Conservation (phyloP, 441 rosid species). For the Aquilaria agallochum region DNA sequence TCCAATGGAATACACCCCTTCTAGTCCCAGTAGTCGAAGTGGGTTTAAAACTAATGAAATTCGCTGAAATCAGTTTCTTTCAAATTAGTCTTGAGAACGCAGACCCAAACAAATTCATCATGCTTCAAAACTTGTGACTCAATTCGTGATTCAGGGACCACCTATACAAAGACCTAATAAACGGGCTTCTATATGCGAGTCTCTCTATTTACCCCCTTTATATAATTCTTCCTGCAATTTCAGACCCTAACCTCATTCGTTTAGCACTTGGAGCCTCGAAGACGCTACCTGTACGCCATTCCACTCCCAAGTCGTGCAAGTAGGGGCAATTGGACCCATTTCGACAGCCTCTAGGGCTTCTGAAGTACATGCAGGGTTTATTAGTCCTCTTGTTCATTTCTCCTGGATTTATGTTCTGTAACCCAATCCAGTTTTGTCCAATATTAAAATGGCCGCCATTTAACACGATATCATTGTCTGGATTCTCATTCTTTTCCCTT, state of each 20-base stretch:
- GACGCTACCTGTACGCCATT: slow-evolving; percentile 17
- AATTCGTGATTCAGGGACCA: too few relatives aligned
- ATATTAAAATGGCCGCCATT: slow-evolving; percentile 18
- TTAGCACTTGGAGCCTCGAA: slow-evolving; percentile 36
- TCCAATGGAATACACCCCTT: too few relatives aligned
- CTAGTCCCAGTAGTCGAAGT: too few relatives aligned
- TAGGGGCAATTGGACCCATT: slow-evolving; percentile 40
- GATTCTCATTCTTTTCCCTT: slow-evolving; percentile 26
- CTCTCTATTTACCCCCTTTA: background rate
- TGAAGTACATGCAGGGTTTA: slow-evolving; percentile 44
- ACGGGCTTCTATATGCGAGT: too few relatives aligned
- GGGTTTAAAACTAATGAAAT: too few relatives aligned
- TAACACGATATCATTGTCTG: slow-evolving; percentile 14
- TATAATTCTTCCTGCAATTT: slow-evolving; percentile 14
- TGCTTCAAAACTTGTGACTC: too few relatives aligned
- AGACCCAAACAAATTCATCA: too few relatives aligned
- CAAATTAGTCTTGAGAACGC: too few relatives aligned
- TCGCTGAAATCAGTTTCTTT: too few relatives aligned
- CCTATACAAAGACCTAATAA: too few relatives aligned
- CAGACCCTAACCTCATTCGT: slow-evolving; percentile 35
- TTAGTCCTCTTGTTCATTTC: slow-evolving; percentile 20
- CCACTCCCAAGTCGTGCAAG: slow-evolving; percentile 33
- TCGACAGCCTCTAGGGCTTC: slow-evolving; percentile 49
- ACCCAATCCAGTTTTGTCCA: slow-evolving; percentile 16
- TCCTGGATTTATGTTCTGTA: slow-evolving; percentile 13